phyloP scores from a whole-genome alignment of 176 grass and related monocot species.

The Alopecurus myosuroides region DNA sequence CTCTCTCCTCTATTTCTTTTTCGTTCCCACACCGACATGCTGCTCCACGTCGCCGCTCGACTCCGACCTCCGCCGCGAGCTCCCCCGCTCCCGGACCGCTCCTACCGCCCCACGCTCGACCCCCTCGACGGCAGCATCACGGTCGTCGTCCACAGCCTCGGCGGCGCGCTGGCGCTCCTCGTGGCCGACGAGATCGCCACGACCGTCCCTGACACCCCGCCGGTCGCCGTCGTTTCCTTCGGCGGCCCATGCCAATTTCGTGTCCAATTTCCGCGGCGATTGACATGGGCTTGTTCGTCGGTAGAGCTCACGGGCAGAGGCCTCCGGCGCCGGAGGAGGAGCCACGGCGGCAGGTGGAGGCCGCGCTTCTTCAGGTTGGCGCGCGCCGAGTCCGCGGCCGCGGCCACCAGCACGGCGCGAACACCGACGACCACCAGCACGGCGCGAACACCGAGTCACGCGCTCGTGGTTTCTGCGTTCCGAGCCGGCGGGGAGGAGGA shows the following conservation, averaged over 20 bases:
- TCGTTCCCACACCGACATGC: no score
- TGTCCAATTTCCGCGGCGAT: no score
- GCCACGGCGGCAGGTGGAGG: constrained; percentile 75
- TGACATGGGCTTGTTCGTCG: no score
- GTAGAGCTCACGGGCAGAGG: constrained; percentile 53
- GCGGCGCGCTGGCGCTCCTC: constrained; percentile 74
- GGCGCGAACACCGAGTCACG: constrained; percentile 33
- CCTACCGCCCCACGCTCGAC: constrained; percentile 61
- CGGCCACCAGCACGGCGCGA: constrained; percentile 70
- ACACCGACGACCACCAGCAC: constrained; percentile 60
- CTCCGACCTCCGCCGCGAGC: constrained; percentile 83
- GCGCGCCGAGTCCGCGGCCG: constrained; percentile 51
- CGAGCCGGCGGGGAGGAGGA: constrained; percentile 31
- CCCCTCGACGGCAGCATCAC: constrained; percentile 77
- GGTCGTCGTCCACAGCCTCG: constrained; percentile 83
- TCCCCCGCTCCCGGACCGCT: constrained; percentile 84
- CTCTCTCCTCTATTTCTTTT: no score
- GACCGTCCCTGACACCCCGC: constrained; percentile 47
- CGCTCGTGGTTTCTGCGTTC: constrained; percentile 48
- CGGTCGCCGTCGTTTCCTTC: constrained; percentile 81
- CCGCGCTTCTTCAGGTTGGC: constrained; percentile 80
- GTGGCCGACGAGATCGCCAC: constrained; percentile 72
- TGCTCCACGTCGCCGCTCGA: no score
- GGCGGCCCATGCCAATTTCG: no score
- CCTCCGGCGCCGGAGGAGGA: background rate